Conservation (phyloP, 1,284 basidiomycete genomes). For the Rhodotorula mucilaginosa region DNA sequence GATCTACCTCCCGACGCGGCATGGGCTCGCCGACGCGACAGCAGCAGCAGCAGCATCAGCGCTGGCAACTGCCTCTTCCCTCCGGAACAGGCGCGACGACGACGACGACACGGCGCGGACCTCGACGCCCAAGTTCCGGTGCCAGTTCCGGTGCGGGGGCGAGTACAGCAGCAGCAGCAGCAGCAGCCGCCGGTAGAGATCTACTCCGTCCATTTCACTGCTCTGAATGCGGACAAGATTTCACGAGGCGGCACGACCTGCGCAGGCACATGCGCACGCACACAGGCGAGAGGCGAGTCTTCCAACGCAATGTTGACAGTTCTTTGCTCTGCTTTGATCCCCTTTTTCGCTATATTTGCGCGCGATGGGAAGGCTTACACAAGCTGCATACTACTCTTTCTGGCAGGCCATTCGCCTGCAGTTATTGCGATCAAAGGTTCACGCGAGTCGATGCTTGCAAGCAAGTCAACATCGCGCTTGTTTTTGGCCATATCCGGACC, state of each 20-base stretch:
- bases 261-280: slow-evolving; percentile 10
- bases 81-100: background rate
- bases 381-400: background rate
- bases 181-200: no score
- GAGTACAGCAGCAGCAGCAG: background rate
- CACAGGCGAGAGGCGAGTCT: slow-evolving; percentile 19
- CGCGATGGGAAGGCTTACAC: no score
- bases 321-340: background rate
- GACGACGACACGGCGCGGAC: background rate
- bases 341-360: no score
- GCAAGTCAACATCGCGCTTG: background rate
- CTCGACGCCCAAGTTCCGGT: background rate
- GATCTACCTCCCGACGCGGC: background rate
- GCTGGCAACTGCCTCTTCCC: background rate
- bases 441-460: slow-evolving; percentile 4
- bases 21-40: background rate
- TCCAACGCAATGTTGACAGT: background rate
- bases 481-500: background rate
- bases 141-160: background rate
- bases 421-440: slow-evolving; percentile 13
- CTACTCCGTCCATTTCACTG: background rate
- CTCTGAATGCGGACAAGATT: background rate
- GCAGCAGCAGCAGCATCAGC: no score
- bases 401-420: slow-evolving; percentile 15
- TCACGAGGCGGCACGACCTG: slow-evolving; percentile 22